Conservation (phyloP, 2,329 filamentous ascomycete genomes). For the Fusarium proliferatum region DNA sequence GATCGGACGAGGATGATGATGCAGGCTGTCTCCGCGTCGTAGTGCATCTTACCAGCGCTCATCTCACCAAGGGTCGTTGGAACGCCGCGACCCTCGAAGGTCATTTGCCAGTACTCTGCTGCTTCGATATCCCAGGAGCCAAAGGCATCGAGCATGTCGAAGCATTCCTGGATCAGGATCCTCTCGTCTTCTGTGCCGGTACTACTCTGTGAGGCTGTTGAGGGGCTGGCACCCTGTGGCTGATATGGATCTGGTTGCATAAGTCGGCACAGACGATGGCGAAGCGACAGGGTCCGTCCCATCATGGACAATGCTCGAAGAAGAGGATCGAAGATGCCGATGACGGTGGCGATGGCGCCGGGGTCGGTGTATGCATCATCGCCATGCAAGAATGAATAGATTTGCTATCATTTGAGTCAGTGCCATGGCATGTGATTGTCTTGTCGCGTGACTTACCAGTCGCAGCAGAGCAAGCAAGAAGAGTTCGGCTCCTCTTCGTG, state of each 20-base stretch:
- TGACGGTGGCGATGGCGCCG: slow-evolving; percentile 43
- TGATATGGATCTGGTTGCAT: slow-evolving; percentile 6
- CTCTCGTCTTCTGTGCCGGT: slow-evolving; percentile 5
- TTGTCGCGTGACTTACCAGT: slow-evolving; percentile 39
- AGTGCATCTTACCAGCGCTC: slow-evolving; percentile 30
- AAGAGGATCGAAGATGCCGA: slow-evolving; percentile 47
- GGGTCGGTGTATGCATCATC: slow-evolving; percentile 49
- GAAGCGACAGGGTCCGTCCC: slow-evolving; percentile 40
- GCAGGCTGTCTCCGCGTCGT: slow-evolving; percentile 49
- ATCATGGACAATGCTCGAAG: slow-evolving; percentile 47
- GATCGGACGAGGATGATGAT: slow-evolving; percentile 49
- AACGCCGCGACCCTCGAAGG: slow-evolving; percentile 44
- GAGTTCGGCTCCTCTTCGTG: slow-evolving; percentile 46
- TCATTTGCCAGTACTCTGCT: slow-evolving; percentile 46
- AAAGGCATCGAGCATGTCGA: slow-evolving; percentile 47
- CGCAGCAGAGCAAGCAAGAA: slow-evolving; percentile 47
- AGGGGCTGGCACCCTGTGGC: not conserved
- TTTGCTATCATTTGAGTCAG: slow-evolving; percentile 39
- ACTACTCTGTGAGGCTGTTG: not conserved
- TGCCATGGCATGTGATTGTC: fast-evolving
- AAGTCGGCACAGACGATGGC: slow-evolving; percentile 21
- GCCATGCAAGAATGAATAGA: slow-evolving; percentile 48
- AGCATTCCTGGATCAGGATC: slow-evolving; percentile 35
- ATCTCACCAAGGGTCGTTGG: slow-evolving; percentile 46
- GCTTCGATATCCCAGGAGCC: slow-evolving; percentile 47